These are phyloP conservation scores for Podaxis pistillaris DNA, from an alignment of 768 basidiomycete genomes.

Conservation along the genomic window DNA sequence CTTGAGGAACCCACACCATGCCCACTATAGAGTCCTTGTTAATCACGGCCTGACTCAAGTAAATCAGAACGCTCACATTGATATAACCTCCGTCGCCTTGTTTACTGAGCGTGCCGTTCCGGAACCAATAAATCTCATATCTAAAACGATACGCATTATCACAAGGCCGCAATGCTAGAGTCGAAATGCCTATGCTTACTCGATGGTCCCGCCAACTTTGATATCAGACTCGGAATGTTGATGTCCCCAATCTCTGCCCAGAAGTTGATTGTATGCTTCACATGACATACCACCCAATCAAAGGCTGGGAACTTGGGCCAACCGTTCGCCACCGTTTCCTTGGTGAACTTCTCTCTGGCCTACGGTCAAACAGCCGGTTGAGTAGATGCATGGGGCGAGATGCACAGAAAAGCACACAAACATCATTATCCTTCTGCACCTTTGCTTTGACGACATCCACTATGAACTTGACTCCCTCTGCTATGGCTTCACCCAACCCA, in stretches of 20 bases:
- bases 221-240: constrained; percentile 18
- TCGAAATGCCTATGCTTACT: constrained; percentile 19
- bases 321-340: background rate
- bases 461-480: background rate
- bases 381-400: background rate
- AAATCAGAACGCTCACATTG: constrained; percentile 18
- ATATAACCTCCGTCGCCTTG: constrained; percentile 24
- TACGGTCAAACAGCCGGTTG: background rate
- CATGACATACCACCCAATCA: constrained; percentile 22
- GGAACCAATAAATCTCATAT: constrained; percentile 25
- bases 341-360: background rate
- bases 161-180: constrained; percentile 17
- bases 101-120: constrained; percentile 20
- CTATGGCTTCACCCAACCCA: background rate
- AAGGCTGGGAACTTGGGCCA: constrained; percentile 17
- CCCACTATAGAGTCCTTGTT: background rate
- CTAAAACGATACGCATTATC: background rate
- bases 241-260: constrained; percentile 20
- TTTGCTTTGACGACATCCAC: background rate
- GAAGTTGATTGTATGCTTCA: constrained; percentile 17
- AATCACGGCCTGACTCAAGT: background rate
- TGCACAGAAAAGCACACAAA: background rate
- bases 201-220: constrained; percentile 18
- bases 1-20: background rate
- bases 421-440: background rate